Conservation (phyloP, 345 rosid genomes). For the Arabis hirsuta region DNA sequence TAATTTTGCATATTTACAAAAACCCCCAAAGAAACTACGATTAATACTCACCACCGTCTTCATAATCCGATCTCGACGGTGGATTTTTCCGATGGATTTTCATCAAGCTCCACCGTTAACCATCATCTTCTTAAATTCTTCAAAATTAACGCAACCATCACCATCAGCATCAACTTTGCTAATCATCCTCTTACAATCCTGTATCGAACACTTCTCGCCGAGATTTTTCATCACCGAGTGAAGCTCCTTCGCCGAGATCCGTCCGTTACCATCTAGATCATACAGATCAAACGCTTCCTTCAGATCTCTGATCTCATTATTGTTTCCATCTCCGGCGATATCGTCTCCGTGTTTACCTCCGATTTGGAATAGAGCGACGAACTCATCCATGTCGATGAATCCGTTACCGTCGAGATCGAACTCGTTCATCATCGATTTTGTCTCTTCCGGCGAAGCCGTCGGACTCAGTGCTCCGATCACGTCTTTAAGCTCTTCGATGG, state of each 20-base stretch:
- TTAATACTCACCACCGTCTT: too few relatives aligned
- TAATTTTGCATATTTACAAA: constrained; percentile 2
- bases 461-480: constrained; percentile 60
- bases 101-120: constrained; percentile 12
- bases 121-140: constrained; percentile 96
- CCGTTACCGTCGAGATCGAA: constrained; percentile 87
- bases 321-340: too few relatives aligned
- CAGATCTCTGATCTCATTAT: constrained; percentile 48
- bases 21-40: background rate
- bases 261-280: constrained; percentile 74
- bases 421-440: constrained; percentile 61
- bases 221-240: constrained; percentile 71
- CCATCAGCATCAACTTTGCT: constrained; percentile 81
- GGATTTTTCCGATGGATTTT: too few relatives aligned
- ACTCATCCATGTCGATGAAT: constrained; percentile 72
- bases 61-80: too few relatives aligned
- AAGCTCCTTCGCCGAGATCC: constrained; percentile 69
- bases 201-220: constrained; percentile 66
- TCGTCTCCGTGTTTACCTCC: constrained; percentile 1
- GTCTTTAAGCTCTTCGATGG: constrained; percentile 59
- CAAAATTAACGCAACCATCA: constrained; percentile 82
- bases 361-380: constrained; percentile 43
- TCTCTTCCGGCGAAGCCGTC: constrained; percentile 53
- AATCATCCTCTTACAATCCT: constrained; percentile 77
- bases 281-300: constrained; percentile 79